Evolutionary conservation across 1,139 yeast species (phyloP).

Genomic region (Candida mesenterica): DNA sequence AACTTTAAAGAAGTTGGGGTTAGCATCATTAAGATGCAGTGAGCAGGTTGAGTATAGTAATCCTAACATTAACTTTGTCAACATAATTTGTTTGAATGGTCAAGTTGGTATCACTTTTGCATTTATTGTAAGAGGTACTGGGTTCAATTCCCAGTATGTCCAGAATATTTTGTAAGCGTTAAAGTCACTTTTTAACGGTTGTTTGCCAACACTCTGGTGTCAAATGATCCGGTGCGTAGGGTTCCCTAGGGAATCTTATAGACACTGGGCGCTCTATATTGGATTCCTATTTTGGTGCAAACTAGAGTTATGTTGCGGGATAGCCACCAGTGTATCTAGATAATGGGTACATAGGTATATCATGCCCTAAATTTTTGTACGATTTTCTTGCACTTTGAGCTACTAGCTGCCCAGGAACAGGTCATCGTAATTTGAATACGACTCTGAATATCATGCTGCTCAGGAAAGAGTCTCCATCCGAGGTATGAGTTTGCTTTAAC

Average conservation of each 20-base stretch:
- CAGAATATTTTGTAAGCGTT: conserved; percentile 17
- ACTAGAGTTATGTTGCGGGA: conserved; percentile 66
- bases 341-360: conserved; percentile 9
- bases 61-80: too few species aligned
- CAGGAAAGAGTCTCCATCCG: too few species aligned
- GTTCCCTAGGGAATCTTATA: neutral
- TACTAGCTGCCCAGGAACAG: too few species aligned
- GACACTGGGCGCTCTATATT: conserved; percentile 43
- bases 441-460: too few species aligned
- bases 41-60: too few species aligned
- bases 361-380: conserved; percentile 3
- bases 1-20: too few species aligned
- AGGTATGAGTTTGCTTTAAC: too few species aligned
- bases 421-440: too few species aligned
- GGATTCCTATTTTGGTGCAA: conserved; percentile 96
- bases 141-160: conserved; percentile 37
- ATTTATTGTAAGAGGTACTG: conserved; percentile 35
- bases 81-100: conserved; percentile 19
- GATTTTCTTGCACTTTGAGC: too few species aligned
- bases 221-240: conserved; percentile 33
- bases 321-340: conserved; percentile 64
- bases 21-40: too few species aligned
- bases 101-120: conserved; percentile 23
- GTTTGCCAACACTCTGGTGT: conserved; percentile 54
- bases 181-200: conserved; percentile 6